Conservation (phyloP, 2,329 filamentous ascomycete genomes). For the Sphaceloma murrayae region DNA sequence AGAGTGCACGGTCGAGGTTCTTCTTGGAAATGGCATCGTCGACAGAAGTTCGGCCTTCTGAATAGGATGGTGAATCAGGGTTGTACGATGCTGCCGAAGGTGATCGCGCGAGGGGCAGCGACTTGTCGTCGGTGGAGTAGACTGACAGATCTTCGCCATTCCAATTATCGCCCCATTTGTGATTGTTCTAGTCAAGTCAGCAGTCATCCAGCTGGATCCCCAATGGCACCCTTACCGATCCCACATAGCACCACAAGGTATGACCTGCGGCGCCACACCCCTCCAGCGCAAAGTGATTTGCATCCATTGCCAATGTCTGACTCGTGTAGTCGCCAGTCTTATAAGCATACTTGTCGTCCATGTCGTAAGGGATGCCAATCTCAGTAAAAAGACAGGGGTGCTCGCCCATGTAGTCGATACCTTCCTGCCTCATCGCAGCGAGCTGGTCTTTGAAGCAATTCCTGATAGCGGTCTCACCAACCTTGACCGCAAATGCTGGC, state of each 20-base stretch:
- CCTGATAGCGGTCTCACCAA: slow-evolving; percentile 86
- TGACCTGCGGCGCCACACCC: slow-evolving; percentile 75
- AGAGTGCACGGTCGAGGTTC: slow-evolving; percentile 66
- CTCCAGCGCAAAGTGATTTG: slow-evolving; percentile 89
- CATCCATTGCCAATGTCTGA: slow-evolving; percentile 85
- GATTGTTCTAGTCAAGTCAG: slow-evolving; percentile 55
- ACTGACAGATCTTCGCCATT: slow-evolving; percentile 96
- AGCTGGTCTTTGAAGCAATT: slow-evolving; percentile 90
- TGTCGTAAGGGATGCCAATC: slow-evolving; percentile 96
- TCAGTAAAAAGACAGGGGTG: slow-evolving; percentile 88
- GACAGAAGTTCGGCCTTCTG: slow-evolving; percentile 41
- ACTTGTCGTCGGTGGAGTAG: slow-evolving; percentile 70
- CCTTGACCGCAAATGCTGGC: slow-evolving; percentile 82
- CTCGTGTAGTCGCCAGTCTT: slow-evolving; percentile 91
- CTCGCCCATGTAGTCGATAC: slow-evolving; percentile 74
- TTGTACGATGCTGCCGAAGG: slow-evolving; percentile 43
- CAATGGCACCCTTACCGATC: slow-evolving; percentile 43
- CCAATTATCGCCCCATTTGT: slow-evolving; percentile 87
- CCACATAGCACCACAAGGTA: slow-evolving; percentile 79
- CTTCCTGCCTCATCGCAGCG: slow-evolving; percentile 71
- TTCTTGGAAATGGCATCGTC: slow-evolving; percentile 57
- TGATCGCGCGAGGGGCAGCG: slow-evolving; percentile 43
- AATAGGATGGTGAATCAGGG: slow-evolving; percentile 45
- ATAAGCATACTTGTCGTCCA: slow-evolving; percentile 95
- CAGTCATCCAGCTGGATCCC: background rate